Evolutionary conservation across 352 stramenopile genomes (phyloP).

Genomic region (Globisporangium splendens): DNA sequence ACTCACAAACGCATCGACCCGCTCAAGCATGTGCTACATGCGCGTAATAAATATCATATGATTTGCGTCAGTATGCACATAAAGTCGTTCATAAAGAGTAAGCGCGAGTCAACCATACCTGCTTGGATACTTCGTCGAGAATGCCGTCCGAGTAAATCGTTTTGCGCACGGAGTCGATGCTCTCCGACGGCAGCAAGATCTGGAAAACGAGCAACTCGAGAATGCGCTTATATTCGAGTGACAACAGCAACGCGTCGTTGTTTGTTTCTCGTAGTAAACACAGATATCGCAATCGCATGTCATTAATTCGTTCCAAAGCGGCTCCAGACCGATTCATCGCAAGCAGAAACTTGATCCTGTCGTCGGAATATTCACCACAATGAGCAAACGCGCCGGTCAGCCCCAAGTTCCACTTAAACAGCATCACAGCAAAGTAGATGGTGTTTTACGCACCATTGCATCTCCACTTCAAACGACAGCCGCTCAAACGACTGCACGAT

Average conservation of each 20-base stretch:
- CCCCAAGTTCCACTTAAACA: background rate
- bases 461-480: slow-evolving; percentile 29
- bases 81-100: background rate
- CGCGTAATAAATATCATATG: background rate
- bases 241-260: slow-evolving; percentile 2
- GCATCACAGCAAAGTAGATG: background rate
- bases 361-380: background rate
- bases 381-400: background rate
- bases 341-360: slow-evolving; percentile 58
- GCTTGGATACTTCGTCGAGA: slow-evolving; percentile 40
- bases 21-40: slow-evolving; percentile 26
- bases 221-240: slow-evolving; percentile 25
- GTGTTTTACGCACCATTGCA: slow-evolving; percentile 54
- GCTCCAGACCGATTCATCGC: slow-evolving; percentile 43
- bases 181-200: slow-evolving; percentile 43
- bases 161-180: slow-evolving; percentile 23
- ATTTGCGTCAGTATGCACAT: background rate
- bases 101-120: slow-evolving; percentile 18
- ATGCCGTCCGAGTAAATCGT: slow-evolving; percentile 33
- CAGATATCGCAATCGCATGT: slow-evolving; percentile 9
- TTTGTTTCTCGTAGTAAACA: background rate
- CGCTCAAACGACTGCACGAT: slow-evolving; percentile 40
- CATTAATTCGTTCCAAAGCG: slow-evolving; percentile 31
- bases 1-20: slow-evolving; percentile 24
- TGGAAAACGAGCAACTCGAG: slow-evolving; percentile 43